Base-by-base conservation (phyloP, 1,139 yeast species). In the Wickerhamomyces sp. region DNA sequence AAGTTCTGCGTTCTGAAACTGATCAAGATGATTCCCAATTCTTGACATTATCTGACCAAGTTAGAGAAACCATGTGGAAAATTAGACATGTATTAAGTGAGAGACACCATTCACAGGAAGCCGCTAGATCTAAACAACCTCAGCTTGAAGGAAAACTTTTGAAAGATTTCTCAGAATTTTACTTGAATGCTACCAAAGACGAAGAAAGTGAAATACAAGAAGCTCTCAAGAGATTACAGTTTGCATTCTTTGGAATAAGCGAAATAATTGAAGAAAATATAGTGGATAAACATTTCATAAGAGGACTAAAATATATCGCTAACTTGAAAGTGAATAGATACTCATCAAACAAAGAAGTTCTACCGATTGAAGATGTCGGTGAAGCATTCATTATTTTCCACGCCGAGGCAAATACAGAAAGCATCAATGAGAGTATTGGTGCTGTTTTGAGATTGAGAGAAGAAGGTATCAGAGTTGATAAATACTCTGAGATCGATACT, bases 61-160 rank as follows among this genome's bases (percentile, higher is more conserved):
- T 80, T 33, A 68, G 76, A 46, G 66, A 69, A 26, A 73, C 87
- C 2, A 78, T 81, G 86, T 71, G 79, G 76, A 68, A 87, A 52
- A 86, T 92, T 52, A 83, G 88, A 59, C 94, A 85, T 58, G 96
- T 87, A 10, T 70, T 92, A 41, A 77, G 89, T 52, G 97, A 92
- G 63, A 78, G 97, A 59, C 86, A 84, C 53, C 77, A 78, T 45
- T 80, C 90, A 1, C 78, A 75, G 58, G 79, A 76, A 50, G 70
- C 80, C 50, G 88, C 81, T 3, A 74, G 74, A 55, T 64, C 67
- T 17, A 71, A 69, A 38, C 68, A 74, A 36, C 61, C 64, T 5
- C 51, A 57, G 29, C 66, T 70, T 38, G 74, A 74, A 49, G 61
- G 63, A 16, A 57, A 65, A 42, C 76, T 82, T 43, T 64, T 85